Percentiles rank a stretch among this genome's conserved stretches.
These are phyloP conservation scores for Friedmanniomyces simplex DNA, from an alignment of 495 filamentous ascomycete species.

Conservation along the genomic window DNA sequence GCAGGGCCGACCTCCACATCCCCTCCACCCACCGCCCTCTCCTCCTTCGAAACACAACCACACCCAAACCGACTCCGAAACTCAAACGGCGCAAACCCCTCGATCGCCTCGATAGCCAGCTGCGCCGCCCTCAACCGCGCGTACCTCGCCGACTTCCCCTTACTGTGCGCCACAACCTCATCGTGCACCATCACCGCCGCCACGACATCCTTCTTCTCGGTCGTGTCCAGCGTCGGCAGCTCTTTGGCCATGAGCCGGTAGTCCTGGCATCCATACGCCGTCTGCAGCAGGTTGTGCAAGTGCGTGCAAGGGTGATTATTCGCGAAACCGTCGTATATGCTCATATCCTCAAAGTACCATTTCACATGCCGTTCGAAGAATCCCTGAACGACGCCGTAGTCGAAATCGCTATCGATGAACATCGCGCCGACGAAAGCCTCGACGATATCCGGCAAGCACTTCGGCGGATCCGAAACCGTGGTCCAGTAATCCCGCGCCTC, in stretches of 20 bases:
- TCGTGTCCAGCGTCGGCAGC: constrained; percentile 36
- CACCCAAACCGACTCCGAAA: constrained; percentile 55
- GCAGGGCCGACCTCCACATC: background rate
- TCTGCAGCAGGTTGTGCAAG: constrained; percentile 41
- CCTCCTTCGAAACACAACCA: constrained; percentile 39
- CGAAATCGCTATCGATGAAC: constrained; percentile 82
- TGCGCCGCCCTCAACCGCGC: constrained; percentile 67
- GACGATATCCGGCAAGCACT: constrained; percentile 76
- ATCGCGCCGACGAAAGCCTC: constrained; percentile 85
- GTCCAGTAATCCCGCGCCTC: constrained; percentile 75
- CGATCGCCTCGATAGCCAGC: constrained; percentile 49
- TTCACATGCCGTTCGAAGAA: constrained; percentile 68
- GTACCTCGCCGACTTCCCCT: constrained; percentile 50
- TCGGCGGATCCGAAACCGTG: constrained; percentile 59
- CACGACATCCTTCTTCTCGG: constrained; percentile 41
- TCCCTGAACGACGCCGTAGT: constrained; percentile 54
- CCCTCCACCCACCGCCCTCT: background rate
- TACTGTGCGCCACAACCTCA: constrained; percentile 41
- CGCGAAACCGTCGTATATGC: constrained; percentile 77
- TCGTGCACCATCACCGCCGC: constrained; percentile 73
- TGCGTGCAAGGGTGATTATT: constrained; percentile 71
- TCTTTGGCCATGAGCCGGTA: constrained; percentile 46
- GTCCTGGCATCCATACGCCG: constrained; percentile 43
- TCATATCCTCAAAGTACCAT: constrained; percentile 80
- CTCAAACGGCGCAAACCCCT: constrained; percentile 45